phyloP scores from a whole-genome alignment of 2,329 filamentous ascomycete genomes.

The Colletotrichum higginsianum region DNA sequence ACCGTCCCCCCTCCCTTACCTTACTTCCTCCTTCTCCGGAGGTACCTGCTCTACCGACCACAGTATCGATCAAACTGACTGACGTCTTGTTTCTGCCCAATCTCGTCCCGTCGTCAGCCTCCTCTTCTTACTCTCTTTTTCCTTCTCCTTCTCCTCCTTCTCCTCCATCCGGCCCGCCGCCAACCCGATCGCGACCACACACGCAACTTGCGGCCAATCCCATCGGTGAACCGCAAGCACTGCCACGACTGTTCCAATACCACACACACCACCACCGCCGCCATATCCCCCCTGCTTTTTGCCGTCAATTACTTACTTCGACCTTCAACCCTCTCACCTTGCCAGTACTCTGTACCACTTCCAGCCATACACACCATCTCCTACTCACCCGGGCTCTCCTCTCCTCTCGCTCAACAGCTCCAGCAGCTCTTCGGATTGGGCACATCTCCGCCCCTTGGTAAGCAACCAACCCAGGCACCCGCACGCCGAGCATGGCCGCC shows the following conservation, averaged over 20 bases:
- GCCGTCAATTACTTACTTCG: neutral
- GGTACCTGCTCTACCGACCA: too few species aligned
- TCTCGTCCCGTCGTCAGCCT: slow-evolving; percentile 18
- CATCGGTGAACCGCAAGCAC: slow-evolving; percentile 28
- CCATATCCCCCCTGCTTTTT: slow-evolving; percentile 47
- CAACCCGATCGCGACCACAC: slow-evolving; percentile 17
- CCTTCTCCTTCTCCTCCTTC: too few species aligned
- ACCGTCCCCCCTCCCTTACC: neutral
- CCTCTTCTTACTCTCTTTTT: too few species aligned
- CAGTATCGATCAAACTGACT: neutral
- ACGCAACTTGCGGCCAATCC: neutral
- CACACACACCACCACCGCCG: slow-evolving; percentile 39
- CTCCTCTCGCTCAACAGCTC: neutral
- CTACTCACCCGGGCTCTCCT: neutral
- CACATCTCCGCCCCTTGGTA: slow-evolving; percentile 3
- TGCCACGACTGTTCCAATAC: slow-evolving; percentile 23
- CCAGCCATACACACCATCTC: neutral
- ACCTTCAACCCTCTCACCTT: neutral
- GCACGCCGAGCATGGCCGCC: neutral
- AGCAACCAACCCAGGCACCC: neutral
- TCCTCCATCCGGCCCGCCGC: neutral
- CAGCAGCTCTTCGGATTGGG: neutral
- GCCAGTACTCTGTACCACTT: neutral
- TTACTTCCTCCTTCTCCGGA: neutral
- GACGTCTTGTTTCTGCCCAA: slow-evolving; percentile 29